Percentiles rank a stretch among this genome's conserved stretches.
phyloP scores from a whole-genome alignment of 169 alveolate species.

The Miamiensis avidus region DNA sequence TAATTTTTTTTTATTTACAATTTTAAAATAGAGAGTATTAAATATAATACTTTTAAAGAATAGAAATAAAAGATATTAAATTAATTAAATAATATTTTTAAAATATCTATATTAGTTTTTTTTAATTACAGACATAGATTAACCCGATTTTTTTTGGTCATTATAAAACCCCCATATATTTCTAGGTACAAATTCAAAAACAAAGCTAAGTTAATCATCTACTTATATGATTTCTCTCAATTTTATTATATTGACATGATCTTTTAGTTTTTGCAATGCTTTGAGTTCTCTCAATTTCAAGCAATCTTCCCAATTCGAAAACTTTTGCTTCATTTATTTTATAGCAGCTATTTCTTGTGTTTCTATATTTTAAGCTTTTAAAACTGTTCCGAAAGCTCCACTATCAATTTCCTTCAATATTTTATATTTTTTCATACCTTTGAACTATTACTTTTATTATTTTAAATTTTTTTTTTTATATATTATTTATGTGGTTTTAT shows the following conservation, averaged over 20 bases:
- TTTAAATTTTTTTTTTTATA: too few relatives aligned
- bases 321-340: slow-evolving; percentile 87
- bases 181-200: slow-evolving; percentile 82
- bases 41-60: too few relatives aligned
- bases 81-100: too few relatives aligned
- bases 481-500: too few relatives aligned
- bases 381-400: slow-evolving; percentile 82
- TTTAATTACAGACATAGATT: slow-evolving; percentile 56
- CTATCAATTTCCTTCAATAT: slow-evolving; percentile 70
- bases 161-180: slow-evolving; percentile 66
- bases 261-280: slow-evolving; percentile 70
- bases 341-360: slow-evolving; percentile 85
- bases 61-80: too few relatives aligned
- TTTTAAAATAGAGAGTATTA: slow-evolving; percentile 64
- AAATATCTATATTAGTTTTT: too few relatives aligned
- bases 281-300: slow-evolving; percentile 83
- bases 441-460: neutral
- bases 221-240: slow-evolving; percentile 83
- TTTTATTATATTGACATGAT: slow-evolving; percentile 82
- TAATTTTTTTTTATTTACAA: slow-evolving; percentile 51
- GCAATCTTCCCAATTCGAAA: slow-evolving; percentile 88
- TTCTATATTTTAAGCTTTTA: slow-evolving; percentile 70
- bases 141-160: slow-evolving; percentile 42
- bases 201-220: slow-evolving; percentile 76
- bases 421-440: slow-evolving; percentile 60